Conservation (phyloP, 345 rosid species). For the Ceriops tagal region DNA sequence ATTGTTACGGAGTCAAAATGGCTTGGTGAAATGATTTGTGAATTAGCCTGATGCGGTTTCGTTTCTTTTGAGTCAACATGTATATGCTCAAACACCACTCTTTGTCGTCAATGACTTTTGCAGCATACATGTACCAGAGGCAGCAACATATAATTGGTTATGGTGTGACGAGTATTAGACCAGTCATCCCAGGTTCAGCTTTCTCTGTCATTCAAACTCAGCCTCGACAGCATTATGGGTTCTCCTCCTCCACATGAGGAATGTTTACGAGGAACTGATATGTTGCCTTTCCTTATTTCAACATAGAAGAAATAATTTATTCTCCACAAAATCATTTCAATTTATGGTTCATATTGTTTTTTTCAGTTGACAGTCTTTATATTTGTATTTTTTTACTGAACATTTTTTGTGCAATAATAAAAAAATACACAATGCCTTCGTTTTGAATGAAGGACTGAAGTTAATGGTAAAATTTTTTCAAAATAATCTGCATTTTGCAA, state of each 20-base stretch:
- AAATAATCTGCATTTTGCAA: no score
- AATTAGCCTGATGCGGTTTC: neutral
- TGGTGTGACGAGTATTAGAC: neutral
- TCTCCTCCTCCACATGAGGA: constrained; percentile 45
- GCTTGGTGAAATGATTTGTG: no score
- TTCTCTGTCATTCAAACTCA: constrained; percentile 27
- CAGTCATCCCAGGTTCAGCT: constrained; percentile 20
- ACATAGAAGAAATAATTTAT: no score
- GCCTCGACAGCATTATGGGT: constrained; percentile 42
- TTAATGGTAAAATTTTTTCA: no score
- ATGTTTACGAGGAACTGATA: constrained; percentile 36
- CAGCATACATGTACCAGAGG: constrained; percentile 27
- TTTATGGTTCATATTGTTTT: no score
- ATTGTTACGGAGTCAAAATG: no score
- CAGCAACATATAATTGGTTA: neutral
- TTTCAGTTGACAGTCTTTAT: no score
- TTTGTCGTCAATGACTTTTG: constrained; percentile 2
- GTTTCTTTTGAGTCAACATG: neutral
- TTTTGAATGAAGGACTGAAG: no score
- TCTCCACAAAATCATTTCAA: no score
- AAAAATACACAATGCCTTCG: no score
- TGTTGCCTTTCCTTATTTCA: neutral
- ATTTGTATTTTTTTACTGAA: no score
- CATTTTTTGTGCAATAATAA: no score
- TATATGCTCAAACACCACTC: neutral